Conservation (phyloP, 2,329 filamentous ascomycete species). For the Stylonectria norvegica region DNA sequence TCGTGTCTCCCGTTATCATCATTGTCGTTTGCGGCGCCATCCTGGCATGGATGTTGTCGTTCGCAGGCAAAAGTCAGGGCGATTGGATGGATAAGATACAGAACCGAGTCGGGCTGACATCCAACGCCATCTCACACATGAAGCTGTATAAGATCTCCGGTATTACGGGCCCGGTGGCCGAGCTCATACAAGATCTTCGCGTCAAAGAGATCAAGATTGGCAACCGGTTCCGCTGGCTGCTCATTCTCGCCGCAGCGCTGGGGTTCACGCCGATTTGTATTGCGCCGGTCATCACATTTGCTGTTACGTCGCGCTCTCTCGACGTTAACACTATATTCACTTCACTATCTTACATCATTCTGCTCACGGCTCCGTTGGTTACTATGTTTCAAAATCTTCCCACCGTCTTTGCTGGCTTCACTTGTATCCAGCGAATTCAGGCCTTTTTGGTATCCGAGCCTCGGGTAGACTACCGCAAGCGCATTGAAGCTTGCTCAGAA, state of each 20-base stretch:
- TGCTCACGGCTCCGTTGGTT: slow-evolving; percentile 33
- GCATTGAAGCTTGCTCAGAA: background rate
- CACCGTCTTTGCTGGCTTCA: slow-evolving; percentile 28
- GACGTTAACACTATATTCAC: slow-evolving; percentile 31
- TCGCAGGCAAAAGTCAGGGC: slow-evolving; percentile 24
- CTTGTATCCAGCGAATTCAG: slow-evolving; percentile 36
- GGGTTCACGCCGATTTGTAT: slow-evolving; percentile 35
- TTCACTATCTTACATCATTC: slow-evolving; percentile 32
- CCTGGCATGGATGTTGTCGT: slow-evolving; percentile 13
- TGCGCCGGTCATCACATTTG: slow-evolving; percentile 33
- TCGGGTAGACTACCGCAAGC: slow-evolving; percentile 20
- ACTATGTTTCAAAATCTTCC: slow-evolving; percentile 34
- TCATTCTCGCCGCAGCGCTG: slow-evolving; percentile 23
- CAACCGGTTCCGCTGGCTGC: slow-evolving; percentile 24
- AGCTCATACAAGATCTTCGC: slow-evolving; percentile 29
- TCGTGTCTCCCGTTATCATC: slow-evolving; percentile 44
- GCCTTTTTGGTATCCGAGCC: slow-evolving; percentile 33
- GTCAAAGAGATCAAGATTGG: slow-evolving; percentile 29
- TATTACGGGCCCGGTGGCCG: slow-evolving; percentile 26
- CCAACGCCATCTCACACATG: slow-evolving; percentile 31
- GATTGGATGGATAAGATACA: slow-evolving; percentile 37
- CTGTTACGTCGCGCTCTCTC: slow-evolving; percentile 23
- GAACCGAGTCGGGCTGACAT: slow-evolving; percentile 31
- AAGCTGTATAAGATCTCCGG: slow-evolving; percentile 33
- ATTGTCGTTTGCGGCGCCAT: slow-evolving; percentile 30